Percentiles rank a stretch among this genome's conserved stretches.
phyloP scores from a whole-genome alignment of 129 eudicot species.

The Erigeron canadensis region DNA sequence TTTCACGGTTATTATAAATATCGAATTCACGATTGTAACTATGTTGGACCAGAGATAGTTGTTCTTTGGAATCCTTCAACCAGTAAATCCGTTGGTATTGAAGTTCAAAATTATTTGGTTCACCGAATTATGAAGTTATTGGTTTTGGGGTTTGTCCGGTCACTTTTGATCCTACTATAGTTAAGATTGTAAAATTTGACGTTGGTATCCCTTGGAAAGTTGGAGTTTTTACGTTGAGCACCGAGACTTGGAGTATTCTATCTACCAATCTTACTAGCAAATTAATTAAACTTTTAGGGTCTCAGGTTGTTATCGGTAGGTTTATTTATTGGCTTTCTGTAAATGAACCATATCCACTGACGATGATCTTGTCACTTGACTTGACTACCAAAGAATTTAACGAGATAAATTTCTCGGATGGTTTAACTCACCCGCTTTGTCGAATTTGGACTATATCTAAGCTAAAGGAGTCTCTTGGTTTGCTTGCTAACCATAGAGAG shows the following conservation, averaged over 20 bases:
- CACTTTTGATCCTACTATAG: not conserved
- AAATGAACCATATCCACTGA: not conserved
- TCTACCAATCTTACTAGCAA: not conserved
- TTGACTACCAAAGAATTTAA: not conserved
- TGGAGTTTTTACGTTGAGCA: not conserved
- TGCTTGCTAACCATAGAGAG: not conserved
- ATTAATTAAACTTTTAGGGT: not conserved
- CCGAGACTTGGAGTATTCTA: not conserved
- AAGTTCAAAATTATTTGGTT: not conserved
- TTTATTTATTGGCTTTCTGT: not conserved
- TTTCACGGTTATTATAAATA: no score
- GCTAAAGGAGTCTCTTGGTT: not conserved
- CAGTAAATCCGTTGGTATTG: no score
- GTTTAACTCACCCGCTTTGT: no score
- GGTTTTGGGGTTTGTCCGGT: constrained; percentile 11
- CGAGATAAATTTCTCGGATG: not conserved
- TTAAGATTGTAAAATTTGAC: not conserved
- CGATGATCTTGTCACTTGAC: constrained; percentile 3
- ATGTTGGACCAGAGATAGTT: not conserved
- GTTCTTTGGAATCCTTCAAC: no score
- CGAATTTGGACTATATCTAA: not conserved
- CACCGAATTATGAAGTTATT: not conserved
- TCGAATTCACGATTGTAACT: no score
- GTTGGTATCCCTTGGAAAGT: not conserved
- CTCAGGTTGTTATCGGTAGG: not conserved